Evolutionary conservation across 2,329 filamentous ascomycete genomes (phyloP), one percentile per base, ranked within the genome.

Genomic region (Tympanopsis confertula): DNA sequence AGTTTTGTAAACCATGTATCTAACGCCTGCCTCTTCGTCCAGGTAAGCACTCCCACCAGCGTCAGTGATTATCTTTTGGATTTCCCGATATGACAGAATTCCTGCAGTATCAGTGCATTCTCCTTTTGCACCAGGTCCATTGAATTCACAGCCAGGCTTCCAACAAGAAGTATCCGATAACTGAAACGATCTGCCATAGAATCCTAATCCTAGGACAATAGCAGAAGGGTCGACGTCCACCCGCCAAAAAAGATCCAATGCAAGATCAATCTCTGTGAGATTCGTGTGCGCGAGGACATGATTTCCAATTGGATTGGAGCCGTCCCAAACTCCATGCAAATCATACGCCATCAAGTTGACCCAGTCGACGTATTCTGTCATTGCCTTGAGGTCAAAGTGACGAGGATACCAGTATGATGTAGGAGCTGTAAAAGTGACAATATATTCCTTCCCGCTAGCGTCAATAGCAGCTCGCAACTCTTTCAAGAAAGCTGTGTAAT

Each of bases 261-360:
- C 47, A 7, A 32, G 12, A 10, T 53, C 41, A n/a, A 55, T 56
- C 39, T 55, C 50, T 5, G 52, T 53, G 4, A 54, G 22, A 37
- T 56, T 54, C 4, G 51, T 54, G 35, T 53, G 50, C 3, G 45
- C 39, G 3, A 36, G 33, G 13, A 48, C 35, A 15, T 38, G 20
- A 15, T 24, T 38, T 3, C 45, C 46, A 37, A 48, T 42, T 5
- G 41, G 40, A 20, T 48, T 46, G 7, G 32, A 28, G 7, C 26
- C 29, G 40, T 54, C 49, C 51, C 50, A 54, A 13, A 36, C 40
- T 14, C 26, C 37, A 35, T 48, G 48, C 3, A 53, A 12, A 40
- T 55, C 53, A 37, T 56, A 56, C 10, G 51, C 39, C 56, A 59
- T 59, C 18, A 57, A 46, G 32, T 56, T 56, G 36, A 54, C 48